Evolutionary conservation across 306 rosid genomes (phyloP).

Genomic region (Fagus crenata): DNA sequence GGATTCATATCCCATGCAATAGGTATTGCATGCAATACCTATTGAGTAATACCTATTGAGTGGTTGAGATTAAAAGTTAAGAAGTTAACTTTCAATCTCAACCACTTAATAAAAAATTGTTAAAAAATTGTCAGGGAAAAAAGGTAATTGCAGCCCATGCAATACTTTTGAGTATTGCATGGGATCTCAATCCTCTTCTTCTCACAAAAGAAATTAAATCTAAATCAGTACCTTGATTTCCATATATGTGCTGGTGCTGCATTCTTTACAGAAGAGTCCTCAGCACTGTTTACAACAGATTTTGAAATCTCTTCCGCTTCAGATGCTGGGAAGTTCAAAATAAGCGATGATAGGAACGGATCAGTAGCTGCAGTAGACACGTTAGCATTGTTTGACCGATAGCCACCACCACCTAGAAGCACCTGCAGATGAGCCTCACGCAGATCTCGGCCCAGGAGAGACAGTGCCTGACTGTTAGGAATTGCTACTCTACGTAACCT

Average conservation of each 20-base stretch:
- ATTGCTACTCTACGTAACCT: constrained; percentile 79
- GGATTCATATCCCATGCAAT: no score
- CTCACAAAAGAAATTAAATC: background rate
- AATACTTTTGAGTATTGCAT: no score
- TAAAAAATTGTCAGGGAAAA: no score
- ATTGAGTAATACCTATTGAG: no score
- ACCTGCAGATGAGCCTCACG: constrained; percentile 97
- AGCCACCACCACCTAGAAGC: constrained; percentile 72
- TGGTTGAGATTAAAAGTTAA: no score
- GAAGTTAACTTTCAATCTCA: no score
- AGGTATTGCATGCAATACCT: no score
- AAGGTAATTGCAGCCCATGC: no score
- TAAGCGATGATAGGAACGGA: constrained; percentile 87
- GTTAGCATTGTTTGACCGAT: constrained; percentile 57
- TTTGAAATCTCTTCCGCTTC: constrained; percentile 91
- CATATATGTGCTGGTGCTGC: constrained; percentile 58
- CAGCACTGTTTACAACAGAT: constrained; percentile 64
- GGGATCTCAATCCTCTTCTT: background rate
- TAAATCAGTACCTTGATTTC: constrained; percentile 78
- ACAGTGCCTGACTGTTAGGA: constrained; percentile 74
- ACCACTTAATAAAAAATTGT: no score
- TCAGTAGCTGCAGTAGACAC: constrained; percentile 65
- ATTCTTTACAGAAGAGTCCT: constrained; percentile 56
- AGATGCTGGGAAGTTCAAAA: constrained; percentile 76
- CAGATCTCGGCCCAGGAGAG: constrained; percentile 89